These are phyloP conservation scores for Backusella tarrabulga DNA, from an alignment of 192 early-diverging fungal species.

Conservation along the genomic window DNA sequence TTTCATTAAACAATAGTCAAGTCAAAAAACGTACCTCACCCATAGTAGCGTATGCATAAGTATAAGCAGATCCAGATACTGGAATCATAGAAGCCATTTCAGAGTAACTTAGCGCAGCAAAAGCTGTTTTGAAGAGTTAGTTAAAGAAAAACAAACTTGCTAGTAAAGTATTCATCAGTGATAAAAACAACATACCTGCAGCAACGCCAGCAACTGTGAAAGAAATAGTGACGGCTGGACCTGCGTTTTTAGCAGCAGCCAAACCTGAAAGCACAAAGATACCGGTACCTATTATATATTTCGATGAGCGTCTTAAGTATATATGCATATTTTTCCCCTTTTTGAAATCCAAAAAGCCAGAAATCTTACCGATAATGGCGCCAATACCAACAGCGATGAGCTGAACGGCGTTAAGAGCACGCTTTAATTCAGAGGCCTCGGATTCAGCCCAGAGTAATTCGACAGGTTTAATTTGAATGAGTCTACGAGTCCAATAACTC, in stretches of 20 bases:
- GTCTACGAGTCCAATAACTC: slow-evolving; percentile 17
- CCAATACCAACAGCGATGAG: slow-evolving; percentile 31
- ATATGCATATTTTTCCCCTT: neutral
- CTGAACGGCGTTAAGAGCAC: slow-evolving; percentile 12
- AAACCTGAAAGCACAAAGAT: slow-evolving; percentile 50
- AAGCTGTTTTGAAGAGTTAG: slow-evolving; percentile 11
- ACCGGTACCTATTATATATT: slow-evolving; percentile 16
- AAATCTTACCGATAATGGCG: slow-evolving; percentile 29
- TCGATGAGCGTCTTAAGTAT: neutral
- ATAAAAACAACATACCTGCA: slow-evolving; percentile 35
- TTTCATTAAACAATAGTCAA: too few species aligned
- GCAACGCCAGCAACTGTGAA: slow-evolving; percentile 78
- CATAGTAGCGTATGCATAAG: slow-evolving; percentile 81
- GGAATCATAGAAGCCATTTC: slow-evolving; percentile 89
- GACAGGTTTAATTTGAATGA: slow-evolving; percentile 31
- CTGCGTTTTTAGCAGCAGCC: slow-evolving; percentile 76
- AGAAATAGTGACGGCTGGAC: slow-evolving; percentile 81
- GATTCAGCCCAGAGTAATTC: slow-evolving; percentile 24
- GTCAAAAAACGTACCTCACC: slow-evolving; percentile 56
- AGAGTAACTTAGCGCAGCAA: slow-evolving; percentile 83
- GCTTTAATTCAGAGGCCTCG: slow-evolving; percentile 22
- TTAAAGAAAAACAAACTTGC: neutral
- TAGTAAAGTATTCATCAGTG: neutral
- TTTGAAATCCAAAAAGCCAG: neutral
- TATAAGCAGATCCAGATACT: slow-evolving; percentile 84